Evolutionary conservation across 192 early-diverging fungal species (phyloP), one percentile per base, ranked within the genome.

Genomic region (Mortierella alpina): DNA sequence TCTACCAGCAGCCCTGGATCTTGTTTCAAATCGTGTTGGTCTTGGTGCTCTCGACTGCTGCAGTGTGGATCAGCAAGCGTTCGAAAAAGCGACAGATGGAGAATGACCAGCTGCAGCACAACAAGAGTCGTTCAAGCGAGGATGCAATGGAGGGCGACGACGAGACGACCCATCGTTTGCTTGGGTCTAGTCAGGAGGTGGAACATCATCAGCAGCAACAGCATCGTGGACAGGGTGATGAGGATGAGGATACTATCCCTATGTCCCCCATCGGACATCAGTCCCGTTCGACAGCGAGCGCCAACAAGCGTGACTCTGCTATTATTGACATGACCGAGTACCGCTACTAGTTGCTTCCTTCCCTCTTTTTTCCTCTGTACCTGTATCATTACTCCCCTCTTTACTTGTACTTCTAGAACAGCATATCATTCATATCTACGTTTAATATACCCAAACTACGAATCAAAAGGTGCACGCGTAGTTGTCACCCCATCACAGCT

Each of bases 1-100:
- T 80, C 64, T 80, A 80, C 39, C 77, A 70, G 17, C 77, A 80
- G 40, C 77, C 77, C 1, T 80, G 69, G 77, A 80, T 80, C 31
- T 8, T 80, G 13, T 68, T 80, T 15, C 77, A 80, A 47, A 56
- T 80, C 6, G 66, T 80, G 13, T 18, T 80, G 41, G 77, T 80
- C 17, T 54, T 80, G 54, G 58, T 80, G 7, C 60, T 80, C 2
- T 80, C 68, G n/a, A 23, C 44, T 1, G 70, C 59, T 10, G 77
- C 64, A 1, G 56, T 70, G 22, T 59, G 66, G 52, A 39, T 70
- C 11, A 80, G 77, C 66, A 80, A 80, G 62, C 50, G 70, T 0
- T 45, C 69, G n/a, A 72, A 67, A 45, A 80, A 64, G 70, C 65
- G 72, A 54, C 77, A 80, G 55, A 15, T 59, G 40, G 67, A 76